A percentile compares a stretch with the other conserved stretches of the same genome.
Evolutionary conservation across 129 eudicot species (phyloP).

Genomic region (Arctium lappa): DNA sequence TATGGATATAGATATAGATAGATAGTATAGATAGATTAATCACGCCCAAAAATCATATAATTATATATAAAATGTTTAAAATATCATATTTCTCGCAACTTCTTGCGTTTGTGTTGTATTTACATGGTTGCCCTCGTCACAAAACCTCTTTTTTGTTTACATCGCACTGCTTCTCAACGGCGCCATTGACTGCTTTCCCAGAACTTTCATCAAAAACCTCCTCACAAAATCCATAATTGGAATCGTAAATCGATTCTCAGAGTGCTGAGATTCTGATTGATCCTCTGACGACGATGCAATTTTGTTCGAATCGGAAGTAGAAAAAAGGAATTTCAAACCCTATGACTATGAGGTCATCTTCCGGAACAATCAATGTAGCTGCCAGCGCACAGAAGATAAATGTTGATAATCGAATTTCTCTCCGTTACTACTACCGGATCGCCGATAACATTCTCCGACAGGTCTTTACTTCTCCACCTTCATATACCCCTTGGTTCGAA

Average conservation of each 20-base stretch:
- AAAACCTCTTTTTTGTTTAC: constrained; percentile 9
- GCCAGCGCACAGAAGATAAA: constrained; percentile 58
- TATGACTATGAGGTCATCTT: constrained; percentile 42
- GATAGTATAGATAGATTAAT: no score
- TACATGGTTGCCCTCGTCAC: not conserved
- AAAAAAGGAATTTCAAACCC: constrained; percentile 15
- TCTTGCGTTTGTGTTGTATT: not conserved
- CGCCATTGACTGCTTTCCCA: constrained; percentile 12
- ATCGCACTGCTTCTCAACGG: constrained; percentile 13
- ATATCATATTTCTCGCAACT: no score
- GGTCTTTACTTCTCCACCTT: constrained; percentile 28
- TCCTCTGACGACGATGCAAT: constrained; percentile 8
- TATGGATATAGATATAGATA: no score
- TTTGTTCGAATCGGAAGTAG: constrained; percentile 17
- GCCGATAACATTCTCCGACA: constrained; percentile 88
- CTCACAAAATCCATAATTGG: not conserved
- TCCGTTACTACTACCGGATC: constrained; percentile 69
- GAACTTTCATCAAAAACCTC: not conserved
- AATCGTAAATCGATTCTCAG: not conserved
- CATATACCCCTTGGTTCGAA: not conserved
- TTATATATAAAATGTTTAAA: no score
- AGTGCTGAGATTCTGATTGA: not conserved
- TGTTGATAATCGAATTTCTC: constrained; percentile 79
- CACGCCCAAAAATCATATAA: no score
- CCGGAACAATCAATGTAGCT: constrained; percentile 54